A percentile compares a stretch with the other conserved stretches of the same genome.
Evolutionary conservation across 164 flowering plant genomes (phyloP).

Genomic region (Macadamia integrifolia): DNA sequence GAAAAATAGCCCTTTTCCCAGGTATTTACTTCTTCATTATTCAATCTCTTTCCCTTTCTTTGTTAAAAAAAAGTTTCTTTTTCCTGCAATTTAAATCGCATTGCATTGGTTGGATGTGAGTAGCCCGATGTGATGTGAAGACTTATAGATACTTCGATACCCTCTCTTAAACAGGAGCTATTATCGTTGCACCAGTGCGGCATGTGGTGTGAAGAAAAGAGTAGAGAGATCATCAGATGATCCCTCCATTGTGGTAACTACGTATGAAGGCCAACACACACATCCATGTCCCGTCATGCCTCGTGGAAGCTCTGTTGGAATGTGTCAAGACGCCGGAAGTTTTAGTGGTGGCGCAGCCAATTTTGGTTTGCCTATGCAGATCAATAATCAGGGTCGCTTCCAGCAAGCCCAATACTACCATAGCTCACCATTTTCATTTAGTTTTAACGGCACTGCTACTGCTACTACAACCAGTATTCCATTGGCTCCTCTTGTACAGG

Average conservation of each 20-base stretch:
- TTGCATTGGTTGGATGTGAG: no score
- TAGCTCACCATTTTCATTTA: slow-evolving; percentile 15
- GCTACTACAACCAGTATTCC: not conserved
- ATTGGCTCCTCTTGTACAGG: slow-evolving; percentile 15
- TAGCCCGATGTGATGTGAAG: no score
- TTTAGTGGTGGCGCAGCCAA: slow-evolving; percentile 4
- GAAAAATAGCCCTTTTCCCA: slow-evolving; percentile 89
- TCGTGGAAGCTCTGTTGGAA: slow-evolving; percentile 38
- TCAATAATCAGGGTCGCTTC: slow-evolving; percentile 8
- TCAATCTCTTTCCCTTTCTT: no score
- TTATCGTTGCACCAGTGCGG: slow-evolving; percentile 77
- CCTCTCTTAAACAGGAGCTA: slow-evolving; percentile 54
- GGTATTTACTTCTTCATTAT: slow-evolving; percentile 27
- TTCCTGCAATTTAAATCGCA: not conserved
- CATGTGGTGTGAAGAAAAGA: slow-evolving; percentile 86
- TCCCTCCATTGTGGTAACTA: slow-evolving; percentile 67
- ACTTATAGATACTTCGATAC: no score
- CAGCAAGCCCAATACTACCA: slow-evolving; percentile 23
- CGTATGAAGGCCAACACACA: slow-evolving; percentile 88
- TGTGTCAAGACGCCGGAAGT: slow-evolving; percentile 12
- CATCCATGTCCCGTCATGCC: slow-evolving; percentile 60
- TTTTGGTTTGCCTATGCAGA: slow-evolving; percentile 11
- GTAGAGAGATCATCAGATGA: slow-evolving; percentile 81
- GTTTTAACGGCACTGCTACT: not conserved
- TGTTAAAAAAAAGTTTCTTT: not conserved